A percentile compares a stretch with the other conserved stretches of the same genome.
These are phyloP conservation scores for Mycena albidolilacea DNA, from an alignment of 768 basidiomycete genomes.

Conservation along the genomic window DNA sequence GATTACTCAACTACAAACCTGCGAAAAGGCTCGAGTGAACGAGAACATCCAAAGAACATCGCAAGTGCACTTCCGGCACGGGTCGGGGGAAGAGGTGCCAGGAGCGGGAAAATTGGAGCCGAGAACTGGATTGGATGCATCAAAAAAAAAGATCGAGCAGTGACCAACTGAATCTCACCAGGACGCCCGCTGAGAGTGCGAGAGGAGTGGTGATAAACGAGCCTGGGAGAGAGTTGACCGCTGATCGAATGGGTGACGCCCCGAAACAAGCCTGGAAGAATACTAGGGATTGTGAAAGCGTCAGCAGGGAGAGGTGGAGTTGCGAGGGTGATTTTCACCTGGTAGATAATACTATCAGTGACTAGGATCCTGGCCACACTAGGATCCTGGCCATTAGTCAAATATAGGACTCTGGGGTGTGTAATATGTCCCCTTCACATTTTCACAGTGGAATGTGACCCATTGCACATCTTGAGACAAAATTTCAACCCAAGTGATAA, in stretches of 20 bases:
- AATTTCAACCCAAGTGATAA: too few species aligned
- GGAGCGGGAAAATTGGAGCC: slow-evolving; percentile 53
- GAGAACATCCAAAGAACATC: slow-evolving; percentile 51
- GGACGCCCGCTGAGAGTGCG: slow-evolving; percentile 52
- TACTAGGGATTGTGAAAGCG: slow-evolving; percentile 32
- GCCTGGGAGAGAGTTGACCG: slow-evolving; percentile 52
- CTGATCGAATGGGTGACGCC: slow-evolving; percentile 52
- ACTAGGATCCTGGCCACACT: too few species aligned
- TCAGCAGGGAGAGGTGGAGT: background rate
- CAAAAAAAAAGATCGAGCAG: too few species aligned
- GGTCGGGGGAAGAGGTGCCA: slow-evolving; percentile 52
- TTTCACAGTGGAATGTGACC: too few species aligned
- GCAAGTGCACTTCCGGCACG: slow-evolving; percentile 55
- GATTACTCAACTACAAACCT: background rate
- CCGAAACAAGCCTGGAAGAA: slow-evolving; percentile 62
- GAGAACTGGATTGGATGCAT: slow-evolving; percentile 4
- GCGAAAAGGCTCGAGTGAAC: slow-evolving; percentile 34
- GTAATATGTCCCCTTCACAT: too few species aligned
- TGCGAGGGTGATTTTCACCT: background rate
- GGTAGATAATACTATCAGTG: slow-evolving; percentile 51
- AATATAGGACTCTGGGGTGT: too few species aligned
- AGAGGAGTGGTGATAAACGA: slow-evolving; percentile 54
- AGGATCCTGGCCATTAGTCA: too few species aligned
- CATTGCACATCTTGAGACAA: too few species aligned
- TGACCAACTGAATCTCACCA: background rate